Evolutionary conservation across 129 eudicot species (phyloP).

Genomic region (Flaveria bidentis): DNA sequence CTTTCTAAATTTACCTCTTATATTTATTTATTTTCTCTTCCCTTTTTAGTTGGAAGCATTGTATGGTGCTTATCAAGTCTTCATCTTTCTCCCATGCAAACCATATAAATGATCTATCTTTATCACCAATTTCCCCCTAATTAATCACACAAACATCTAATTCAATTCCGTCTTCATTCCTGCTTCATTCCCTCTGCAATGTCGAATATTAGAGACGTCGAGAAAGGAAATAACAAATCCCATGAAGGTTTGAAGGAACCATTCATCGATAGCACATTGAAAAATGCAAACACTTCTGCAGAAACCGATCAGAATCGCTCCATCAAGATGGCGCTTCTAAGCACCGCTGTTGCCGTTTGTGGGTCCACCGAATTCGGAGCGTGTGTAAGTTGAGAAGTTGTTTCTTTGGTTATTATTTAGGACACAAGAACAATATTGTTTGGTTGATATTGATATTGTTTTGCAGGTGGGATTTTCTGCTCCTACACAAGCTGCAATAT

Average conservation of each 20-base stretch:
- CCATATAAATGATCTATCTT: too few relatives aligned
- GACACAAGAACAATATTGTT: not conserved
- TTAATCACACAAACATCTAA: not conserved
- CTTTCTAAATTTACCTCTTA: too few relatives aligned
- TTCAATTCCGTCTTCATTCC: not conserved
- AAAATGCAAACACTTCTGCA: conserved; percentile 32
- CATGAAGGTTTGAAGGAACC: conserved; percentile 51
- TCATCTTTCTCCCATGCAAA: conserved; percentile 15
- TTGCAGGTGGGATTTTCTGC: conserved; percentile 89
- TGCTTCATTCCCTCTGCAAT: conserved; percentile 1
- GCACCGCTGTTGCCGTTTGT: conserved; percentile 70
- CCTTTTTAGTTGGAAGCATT: too few relatives aligned
- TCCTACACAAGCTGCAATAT: conserved; percentile 70
- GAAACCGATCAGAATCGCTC: conserved; percentile 36
- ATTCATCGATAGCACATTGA: conserved; percentile 32
- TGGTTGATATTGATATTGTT: conserved; percentile 35
- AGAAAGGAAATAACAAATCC: conserved; percentile 37
- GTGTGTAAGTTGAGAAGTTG: conserved; percentile 56
- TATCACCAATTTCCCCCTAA: too few relatives aligned
- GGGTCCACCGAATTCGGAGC: conserved; percentile 81
- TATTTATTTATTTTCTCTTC: too few relatives aligned
- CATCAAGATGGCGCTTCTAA: conserved; percentile 58
- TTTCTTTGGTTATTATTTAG: not conserved
- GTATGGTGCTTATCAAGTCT: not conserved
- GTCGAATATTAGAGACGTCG: conserved; percentile 47